A percentile compares a stretch with the other conserved stretches of the same genome.
These are phyloP conservation scores for Xerocomellus chrysenteron DNA, from an alignment of 768 basidiomycete species.

Conservation along the genomic window DNA sequence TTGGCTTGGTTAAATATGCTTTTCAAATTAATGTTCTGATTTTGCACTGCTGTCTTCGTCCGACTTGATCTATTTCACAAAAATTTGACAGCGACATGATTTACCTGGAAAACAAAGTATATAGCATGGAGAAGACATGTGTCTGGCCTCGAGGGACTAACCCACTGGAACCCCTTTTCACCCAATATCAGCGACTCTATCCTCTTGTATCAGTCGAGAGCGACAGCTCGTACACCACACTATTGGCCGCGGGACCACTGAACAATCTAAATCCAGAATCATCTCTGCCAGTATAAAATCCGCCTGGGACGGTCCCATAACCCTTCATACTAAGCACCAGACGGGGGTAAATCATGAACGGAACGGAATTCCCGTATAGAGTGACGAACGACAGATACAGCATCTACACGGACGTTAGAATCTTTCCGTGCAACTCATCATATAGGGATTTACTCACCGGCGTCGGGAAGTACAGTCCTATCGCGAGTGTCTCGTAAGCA, in stretches of 20 bases:
- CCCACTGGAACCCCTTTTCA: background rate
- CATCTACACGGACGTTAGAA: background rate
- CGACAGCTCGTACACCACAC: background rate
- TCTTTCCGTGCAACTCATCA: background rate
- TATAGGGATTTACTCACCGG: background rate
- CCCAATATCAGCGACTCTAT: background rate
- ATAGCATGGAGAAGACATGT: background rate
- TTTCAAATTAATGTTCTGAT: too few species aligned
- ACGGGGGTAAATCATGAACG: slow-evolving; percentile 8
- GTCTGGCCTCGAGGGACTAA: background rate
- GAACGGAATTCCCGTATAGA: background rate
- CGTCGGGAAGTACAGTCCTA: background rate
- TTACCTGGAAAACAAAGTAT: background rate
- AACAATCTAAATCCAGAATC: background rate
- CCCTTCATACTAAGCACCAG: slow-evolving; percentile 5
- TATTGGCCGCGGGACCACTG: background rate
- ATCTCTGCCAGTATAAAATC: background rate
- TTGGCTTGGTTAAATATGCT: too few species aligned
- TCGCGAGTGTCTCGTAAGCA: background rate
- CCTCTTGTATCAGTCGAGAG: background rate
- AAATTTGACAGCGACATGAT: background rate
- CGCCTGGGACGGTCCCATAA: background rate
- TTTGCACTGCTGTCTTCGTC: background rate
- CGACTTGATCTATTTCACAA: background rate
- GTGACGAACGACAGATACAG: background rate